Percentiles rank a stretch among this genome's conserved stretches.
These are phyloP conservation scores for Berberis thunbergii DNA, from an alignment of 164 flowering plant genomes.

Conservation along the genomic window DNA sequence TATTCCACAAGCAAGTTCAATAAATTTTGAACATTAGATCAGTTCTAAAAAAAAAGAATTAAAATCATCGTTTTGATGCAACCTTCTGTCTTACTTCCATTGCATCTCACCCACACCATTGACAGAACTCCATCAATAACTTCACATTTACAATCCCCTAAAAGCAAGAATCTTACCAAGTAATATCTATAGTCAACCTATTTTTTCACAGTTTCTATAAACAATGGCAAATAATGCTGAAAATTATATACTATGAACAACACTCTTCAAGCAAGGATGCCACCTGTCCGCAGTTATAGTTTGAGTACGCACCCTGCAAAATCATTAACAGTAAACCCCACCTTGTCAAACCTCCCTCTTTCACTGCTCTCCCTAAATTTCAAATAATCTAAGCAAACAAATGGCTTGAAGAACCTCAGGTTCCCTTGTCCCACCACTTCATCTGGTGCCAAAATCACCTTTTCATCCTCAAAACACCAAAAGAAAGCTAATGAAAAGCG, in stretches of 20 bases:
- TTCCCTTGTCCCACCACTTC: conserved; percentile 65
- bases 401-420: conserved; percentile 45
- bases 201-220: too few relatives aligned
- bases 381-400: conserved; percentile 59
- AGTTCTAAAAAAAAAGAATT: too few relatives aligned
- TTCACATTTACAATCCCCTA: too few relatives aligned
- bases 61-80: too few relatives aligned
- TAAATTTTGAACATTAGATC: too few relatives aligned
- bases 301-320: conserved; percentile 40
- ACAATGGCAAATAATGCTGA: not conserved
- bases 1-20: too few relatives aligned
- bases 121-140: too few relatives aligned
- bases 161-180: too few relatives aligned
- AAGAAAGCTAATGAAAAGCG: conserved; percentile 79
- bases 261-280: not conserved
- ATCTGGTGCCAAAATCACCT: conserved; percentile 55
- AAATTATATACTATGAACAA: not conserved
- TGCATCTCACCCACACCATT: too few relatives aligned
- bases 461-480: conserved; percentile 91
- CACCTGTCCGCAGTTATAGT: not conserved
- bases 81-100: too few relatives aligned
- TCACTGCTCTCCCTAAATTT: conserved; percentile 65
- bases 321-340: conserved; percentile 66
- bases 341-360: conserved; percentile 65
- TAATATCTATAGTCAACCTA: too few relatives aligned